These are phyloP conservation scores for Pseudogymnoascus sp. DNA, from an alignment of 2,329 filamentous ascomycete genomes.

Conservation along the genomic window DNA sequence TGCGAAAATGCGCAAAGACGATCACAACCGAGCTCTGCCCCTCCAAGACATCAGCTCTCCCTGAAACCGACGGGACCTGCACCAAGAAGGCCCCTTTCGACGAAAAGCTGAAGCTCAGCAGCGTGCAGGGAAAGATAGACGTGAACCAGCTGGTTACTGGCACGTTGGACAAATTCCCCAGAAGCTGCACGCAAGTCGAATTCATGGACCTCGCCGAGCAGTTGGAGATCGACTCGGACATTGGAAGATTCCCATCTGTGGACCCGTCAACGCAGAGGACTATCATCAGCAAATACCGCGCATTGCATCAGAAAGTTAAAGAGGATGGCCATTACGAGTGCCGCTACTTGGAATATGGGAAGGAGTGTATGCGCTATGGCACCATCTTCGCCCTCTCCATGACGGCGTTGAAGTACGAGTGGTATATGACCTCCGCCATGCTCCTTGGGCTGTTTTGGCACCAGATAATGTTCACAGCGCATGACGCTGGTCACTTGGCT, in stretches of 20 bases:
- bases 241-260: conserved; percentile 43
- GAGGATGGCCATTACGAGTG: conserved; percentile 53
- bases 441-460: conserved; percentile 61
- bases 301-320: conserved; percentile 47
- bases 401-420: conserved; percentile 39
- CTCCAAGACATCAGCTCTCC: background rate
- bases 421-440: conserved; percentile 51
- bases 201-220: conserved; percentile 2
- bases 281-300: conserved; percentile 49
- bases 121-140: background rate
- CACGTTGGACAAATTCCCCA: background rate
- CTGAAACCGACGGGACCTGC: background rate
- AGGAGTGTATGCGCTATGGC: conserved; percentile 49
- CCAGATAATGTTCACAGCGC: conserved; percentile 62
- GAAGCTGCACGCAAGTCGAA: background rate
- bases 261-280: conserved; percentile 46
- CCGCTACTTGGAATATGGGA: conserved; percentile 49
- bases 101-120: background rate
- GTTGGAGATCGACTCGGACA: conserved; percentile 40
- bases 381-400: conserved; percentile 44
- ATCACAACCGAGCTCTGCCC: background rate
- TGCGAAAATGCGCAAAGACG: conserved; percentile 1
- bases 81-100: background rate
- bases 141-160: background rate
- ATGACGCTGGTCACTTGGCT: conserved; percentile 57